These are phyloP conservation scores for Talinum fruticosum DNA, from an alignment of 148 eudicot genomes.

Conservation along the genomic window DNA sequence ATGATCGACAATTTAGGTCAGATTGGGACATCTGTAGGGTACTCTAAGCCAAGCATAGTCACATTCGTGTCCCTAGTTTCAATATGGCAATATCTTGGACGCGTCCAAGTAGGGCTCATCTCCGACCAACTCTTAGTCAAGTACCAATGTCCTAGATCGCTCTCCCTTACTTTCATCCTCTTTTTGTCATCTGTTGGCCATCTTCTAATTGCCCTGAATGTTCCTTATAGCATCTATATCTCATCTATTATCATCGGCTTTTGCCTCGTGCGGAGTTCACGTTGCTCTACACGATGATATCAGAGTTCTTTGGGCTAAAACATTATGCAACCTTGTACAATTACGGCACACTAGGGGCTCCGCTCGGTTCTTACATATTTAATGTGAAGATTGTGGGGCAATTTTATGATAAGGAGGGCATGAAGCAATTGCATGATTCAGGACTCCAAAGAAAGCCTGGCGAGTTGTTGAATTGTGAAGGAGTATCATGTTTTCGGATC, in stretches of 20 bases:
- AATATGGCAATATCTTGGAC: conserved; percentile 27
- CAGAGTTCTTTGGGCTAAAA: conserved; percentile 29
- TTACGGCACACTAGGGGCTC: conserved; percentile 16
- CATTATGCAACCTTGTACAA: conserved; percentile 24
- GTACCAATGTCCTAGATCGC: conserved; percentile 12
- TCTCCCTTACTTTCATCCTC: conserved; percentile 12
- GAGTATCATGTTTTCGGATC: conserved; percentile 8
- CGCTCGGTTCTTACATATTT: conserved; percentile 21
- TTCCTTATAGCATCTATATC: conserved; percentile 13
- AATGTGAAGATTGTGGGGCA: conserved; percentile 21
- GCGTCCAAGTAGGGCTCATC: conserved; percentile 12
- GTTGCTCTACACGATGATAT: conserved; percentile 16
- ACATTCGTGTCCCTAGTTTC: conserved; percentile 22
- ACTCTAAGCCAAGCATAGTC: conserved; percentile 16
- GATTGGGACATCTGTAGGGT: conserved; percentile 21
- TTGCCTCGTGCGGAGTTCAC: conserved; percentile 18
- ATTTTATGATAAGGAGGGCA: conserved; percentile 19
- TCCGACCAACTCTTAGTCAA: conserved; percentile 17
- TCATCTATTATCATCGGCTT: conserved; percentile 21
- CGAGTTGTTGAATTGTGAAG: conserved; percentile 19
- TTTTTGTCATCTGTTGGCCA: conserved; percentile 11
- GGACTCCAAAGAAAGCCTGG: conserved; percentile 4
- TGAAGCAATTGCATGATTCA: conserved; percentile 5
- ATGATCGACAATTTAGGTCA: conserved; percentile 25
- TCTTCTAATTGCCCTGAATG: conserved; percentile 22